phyloP scores from a whole-genome alignment of 1,139 yeast genomes.

The Petasospora fabianii region DNA sequence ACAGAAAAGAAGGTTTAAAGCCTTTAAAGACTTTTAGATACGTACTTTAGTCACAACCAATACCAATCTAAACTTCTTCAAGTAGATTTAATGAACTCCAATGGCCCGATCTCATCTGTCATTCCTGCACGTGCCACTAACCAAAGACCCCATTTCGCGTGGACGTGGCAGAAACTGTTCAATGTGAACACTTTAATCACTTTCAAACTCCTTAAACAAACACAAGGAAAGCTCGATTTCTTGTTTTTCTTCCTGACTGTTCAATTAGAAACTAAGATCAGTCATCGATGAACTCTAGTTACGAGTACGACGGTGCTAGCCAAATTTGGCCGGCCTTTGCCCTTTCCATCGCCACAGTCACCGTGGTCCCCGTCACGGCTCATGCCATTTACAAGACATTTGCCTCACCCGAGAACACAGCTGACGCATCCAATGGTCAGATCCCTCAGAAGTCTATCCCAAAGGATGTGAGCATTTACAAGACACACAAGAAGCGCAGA shows the following conservation, averaged over 20 bases:
- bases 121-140: neutral
- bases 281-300: constrained; percentile 39
- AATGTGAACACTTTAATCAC: neutral
- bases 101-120: no score
- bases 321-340: constrained; percentile 97
- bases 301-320: constrained; percentile 78
- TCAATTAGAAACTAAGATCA: no score
- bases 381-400: constrained; percentile 37
- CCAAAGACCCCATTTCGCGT: neutral
- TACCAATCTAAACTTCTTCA: no score
- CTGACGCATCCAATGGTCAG: constrained; percentile 4
- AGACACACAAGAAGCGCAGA: constrained; percentile 30
- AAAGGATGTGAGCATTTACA: constrained; percentile 37
- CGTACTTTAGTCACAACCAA: no score
- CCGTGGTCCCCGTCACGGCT: constrained; percentile 68
- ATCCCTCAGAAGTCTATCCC: constrained; percentile 10
- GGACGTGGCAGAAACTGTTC: neutral
- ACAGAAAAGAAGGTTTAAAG: no score
- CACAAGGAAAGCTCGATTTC: no score
- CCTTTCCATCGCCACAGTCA: constrained; percentile 63
- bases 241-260: no score
- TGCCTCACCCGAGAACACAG: constrained; percentile 2
- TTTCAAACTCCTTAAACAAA: neutral
- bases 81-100: no score
- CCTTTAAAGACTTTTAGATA: no score